A percentile compares a stretch with the other conserved stretches of the same genome.
Evolutionary conservation across 305 asterid genomes (phyloP).

Genomic region (Fraxinus dipetala): DNA sequence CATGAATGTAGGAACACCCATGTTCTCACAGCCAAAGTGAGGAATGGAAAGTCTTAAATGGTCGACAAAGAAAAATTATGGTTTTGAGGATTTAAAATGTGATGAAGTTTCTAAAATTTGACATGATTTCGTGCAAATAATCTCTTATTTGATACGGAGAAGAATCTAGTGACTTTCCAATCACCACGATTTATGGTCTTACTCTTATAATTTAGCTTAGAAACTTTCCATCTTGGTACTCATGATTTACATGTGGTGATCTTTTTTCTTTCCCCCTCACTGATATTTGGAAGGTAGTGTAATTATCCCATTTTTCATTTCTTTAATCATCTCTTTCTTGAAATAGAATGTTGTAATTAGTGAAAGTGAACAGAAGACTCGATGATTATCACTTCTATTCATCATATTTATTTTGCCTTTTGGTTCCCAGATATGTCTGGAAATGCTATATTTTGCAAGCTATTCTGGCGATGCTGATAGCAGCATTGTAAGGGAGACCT

Average conservation of each 20-base stretch:
- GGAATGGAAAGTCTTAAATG: background rate
- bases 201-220: background rate
- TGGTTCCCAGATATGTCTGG: constrained; percentile 66
- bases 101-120: background rate
- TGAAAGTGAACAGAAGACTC: background rate
- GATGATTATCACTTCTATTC: background rate
- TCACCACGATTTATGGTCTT: background rate
- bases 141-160: background rate
- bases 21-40: background rate
- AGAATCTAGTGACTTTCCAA: background rate
- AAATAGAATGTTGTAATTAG: background rate
- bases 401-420: constrained; percentile 5
- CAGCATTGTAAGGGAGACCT: constrained; percentile 82
- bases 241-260: background rate
- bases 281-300: background rate
- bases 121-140: background rate
- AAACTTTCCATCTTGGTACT: background rate
- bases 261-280: background rate
- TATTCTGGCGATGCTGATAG: constrained; percentile 93
- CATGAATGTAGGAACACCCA: background rate
- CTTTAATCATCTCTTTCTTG: background rate
- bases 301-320: background rate
- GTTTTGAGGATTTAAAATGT: background rate
- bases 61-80: background rate
- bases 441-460: constrained; percentile 93